Evolutionary conservation across 768 basidiomycete species (phyloP).

Genomic region (Phanerochaete sordida): DNA sequence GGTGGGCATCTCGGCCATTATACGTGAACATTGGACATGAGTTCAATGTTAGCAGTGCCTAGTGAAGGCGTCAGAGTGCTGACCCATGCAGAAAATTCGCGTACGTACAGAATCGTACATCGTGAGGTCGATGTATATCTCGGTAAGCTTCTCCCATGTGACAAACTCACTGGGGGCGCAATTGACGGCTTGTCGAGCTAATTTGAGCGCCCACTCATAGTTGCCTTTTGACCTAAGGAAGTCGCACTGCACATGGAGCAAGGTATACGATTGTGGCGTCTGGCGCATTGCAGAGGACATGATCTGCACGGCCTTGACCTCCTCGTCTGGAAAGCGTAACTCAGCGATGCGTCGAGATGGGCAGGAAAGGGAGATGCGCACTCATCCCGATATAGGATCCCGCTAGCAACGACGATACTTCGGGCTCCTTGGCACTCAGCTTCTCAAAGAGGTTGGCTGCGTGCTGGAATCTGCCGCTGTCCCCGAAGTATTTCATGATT

Average conservation of each 20-base stretch:
- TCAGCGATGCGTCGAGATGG: neutral
- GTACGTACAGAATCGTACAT: conserved; percentile 68
- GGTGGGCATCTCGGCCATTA: conserved; percentile 92
- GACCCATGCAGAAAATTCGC: neutral
- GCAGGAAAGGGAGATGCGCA: conserved; percentile 38
- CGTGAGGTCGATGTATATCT: conserved; percentile 87
- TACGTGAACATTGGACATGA: conserved; percentile 99
- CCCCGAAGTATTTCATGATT: conserved; percentile 95
- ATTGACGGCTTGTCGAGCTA: conserved; percentile 94
- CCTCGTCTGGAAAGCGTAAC: conserved; percentile 42
- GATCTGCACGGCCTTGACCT: conserved; percentile 96
- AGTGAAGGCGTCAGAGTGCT: neutral
- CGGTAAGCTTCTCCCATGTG: conserved; percentile 97
- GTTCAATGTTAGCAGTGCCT: conserved; percentile 88
- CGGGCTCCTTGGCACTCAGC: conserved; percentile 78
- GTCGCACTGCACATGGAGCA: conserved; percentile 93
- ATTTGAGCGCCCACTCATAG: conserved; percentile 82
- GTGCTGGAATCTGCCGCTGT: conserved; percentile 80
- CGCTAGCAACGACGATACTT: conserved; percentile 84
- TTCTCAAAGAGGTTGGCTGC: conserved; percentile 96
- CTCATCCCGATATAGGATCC: conserved; percentile 96
- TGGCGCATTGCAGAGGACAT: conserved; percentile 80
- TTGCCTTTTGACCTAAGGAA: conserved; percentile 86
- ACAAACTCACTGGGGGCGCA: conserved; percentile 98
- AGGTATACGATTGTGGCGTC: conserved; percentile 89